Evolutionary conservation across 352 stramenopile genomes (phyloP).

Genomic region (Phytophthora cajani): DNA sequence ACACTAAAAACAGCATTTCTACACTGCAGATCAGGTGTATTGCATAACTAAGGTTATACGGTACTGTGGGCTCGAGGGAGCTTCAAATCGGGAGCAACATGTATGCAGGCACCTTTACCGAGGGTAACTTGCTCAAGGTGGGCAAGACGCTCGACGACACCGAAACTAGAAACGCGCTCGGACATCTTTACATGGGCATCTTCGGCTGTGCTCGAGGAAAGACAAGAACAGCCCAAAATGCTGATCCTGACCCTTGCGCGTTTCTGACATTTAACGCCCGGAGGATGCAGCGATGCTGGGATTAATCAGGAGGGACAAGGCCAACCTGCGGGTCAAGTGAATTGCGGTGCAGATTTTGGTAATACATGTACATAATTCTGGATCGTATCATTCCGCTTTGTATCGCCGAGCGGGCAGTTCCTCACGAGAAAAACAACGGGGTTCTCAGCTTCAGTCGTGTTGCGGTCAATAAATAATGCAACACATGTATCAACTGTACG

Average conservation of each 20-base stretch:
- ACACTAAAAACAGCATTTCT: too few relatives aligned
- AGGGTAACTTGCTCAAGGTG: slow-evolving; percentile 4
- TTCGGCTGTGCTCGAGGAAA: slow-evolving; percentile 36
- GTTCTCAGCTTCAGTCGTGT: too few relatives aligned
- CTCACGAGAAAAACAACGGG: too few relatives aligned
- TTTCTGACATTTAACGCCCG: slow-evolving; percentile 32
- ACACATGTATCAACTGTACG: too few relatives aligned
- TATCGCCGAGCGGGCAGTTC: too few relatives aligned
- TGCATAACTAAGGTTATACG: too few relatives aligned
- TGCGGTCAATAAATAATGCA: too few relatives aligned
- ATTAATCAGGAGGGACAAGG: not conserved
- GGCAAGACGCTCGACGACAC: slow-evolving; percentile 15
- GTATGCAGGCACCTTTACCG: slow-evolving; percentile 23
- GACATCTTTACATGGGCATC: slow-evolving; percentile 39
- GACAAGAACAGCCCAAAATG: slow-evolving; percentile 11
- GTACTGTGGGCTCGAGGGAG: not conserved
- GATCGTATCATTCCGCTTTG: too few relatives aligned
- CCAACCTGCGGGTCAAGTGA: not conserved
- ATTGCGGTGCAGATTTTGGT: not conserved
- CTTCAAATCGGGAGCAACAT: not conserved
- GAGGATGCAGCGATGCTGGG: not conserved
- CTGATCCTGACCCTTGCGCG: slow-evolving; percentile 21
- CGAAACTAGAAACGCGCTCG: slow-evolving; percentile 32
- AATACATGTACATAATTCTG: too few relatives aligned
- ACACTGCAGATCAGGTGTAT: too few relatives aligned